Conservation (phyloP, 108 stramenopile genomes). For the Skeletonema potamos region DNA sequence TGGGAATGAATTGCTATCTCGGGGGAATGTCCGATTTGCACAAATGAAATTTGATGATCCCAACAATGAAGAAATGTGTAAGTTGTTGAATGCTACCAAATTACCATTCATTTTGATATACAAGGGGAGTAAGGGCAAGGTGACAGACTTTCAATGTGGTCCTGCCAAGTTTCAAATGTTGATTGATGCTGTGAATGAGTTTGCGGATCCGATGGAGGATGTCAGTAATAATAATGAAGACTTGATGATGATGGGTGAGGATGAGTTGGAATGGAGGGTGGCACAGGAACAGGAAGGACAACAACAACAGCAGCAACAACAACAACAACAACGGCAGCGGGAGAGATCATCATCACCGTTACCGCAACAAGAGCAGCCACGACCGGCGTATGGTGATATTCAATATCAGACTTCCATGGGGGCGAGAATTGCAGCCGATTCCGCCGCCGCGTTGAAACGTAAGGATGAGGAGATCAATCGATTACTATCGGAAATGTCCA, state of each 20-base stretch:
- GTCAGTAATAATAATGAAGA: too few relatives aligned
- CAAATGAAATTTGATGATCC: slow-evolving; percentile 51
- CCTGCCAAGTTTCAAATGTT: slow-evolving; percentile 44
- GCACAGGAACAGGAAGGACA: slow-evolving; percentile 20
- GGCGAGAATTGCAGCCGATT: background rate
- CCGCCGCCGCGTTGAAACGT: background rate
- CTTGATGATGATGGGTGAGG: slow-evolving; percentile 1
- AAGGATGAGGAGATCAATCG: slow-evolving; percentile 43
- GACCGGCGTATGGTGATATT: background rate
- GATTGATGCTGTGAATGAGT: slow-evolving; percentile 43
- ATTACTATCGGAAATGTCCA: slow-evolving; percentile 30
- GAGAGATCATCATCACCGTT: background rate
- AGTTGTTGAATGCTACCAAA: slow-evolving; percentile 39
- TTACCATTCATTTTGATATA: slow-evolving; percentile 50
- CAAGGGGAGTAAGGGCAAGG: slow-evolving; percentile 38
- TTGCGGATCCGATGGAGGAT: slow-evolving; percentile 16
- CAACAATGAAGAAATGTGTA: slow-evolving; percentile 52
- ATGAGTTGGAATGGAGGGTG: slow-evolving; percentile 45
- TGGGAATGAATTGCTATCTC: background rate
- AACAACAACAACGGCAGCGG: slow-evolving; percentile 2
- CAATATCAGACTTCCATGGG: background rate
- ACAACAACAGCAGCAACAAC: slow-evolving; percentile 12
- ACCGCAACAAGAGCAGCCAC: background rate
- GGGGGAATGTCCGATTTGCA: slow-evolving; percentile 41
- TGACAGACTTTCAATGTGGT: slow-evolving; percentile 50